These are phyloP conservation scores for Zoysia pacifica DNA, from an alignment of 176 grass and related monocot species.

Conservation along the genomic window DNA sequence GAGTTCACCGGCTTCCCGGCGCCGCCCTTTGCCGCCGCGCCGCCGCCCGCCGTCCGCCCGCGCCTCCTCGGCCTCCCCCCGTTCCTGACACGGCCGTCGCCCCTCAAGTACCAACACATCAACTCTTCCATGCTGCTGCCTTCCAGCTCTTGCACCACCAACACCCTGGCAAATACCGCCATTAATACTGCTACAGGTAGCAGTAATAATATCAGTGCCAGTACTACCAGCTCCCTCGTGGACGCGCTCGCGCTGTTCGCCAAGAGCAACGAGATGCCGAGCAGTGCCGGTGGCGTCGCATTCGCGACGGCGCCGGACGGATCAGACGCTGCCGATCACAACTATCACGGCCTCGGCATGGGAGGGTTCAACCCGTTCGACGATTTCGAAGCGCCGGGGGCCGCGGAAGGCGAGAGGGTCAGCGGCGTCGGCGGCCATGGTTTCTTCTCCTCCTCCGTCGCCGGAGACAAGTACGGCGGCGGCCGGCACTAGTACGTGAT, in stretches of 20 bases:
- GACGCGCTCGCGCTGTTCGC: slow-evolving; percentile 56
- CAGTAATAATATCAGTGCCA: neutral
- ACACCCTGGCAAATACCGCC: slow-evolving; percentile 13
- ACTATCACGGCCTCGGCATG: slow-evolving; percentile 32
- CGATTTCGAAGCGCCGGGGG: slow-evolving; percentile 28
- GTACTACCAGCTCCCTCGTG: slow-evolving; percentile 30
- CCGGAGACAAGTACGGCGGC: slow-evolving; percentile 45
- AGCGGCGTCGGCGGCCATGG: slow-evolving; percentile 31
- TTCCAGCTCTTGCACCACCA: slow-evolving; percentile 38
- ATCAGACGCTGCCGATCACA: slow-evolving; percentile 19
- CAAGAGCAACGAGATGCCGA: slow-evolving; percentile 42
- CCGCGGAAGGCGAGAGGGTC: slow-evolving; percentile 33
- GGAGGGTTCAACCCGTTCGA: slow-evolving; percentile 63
- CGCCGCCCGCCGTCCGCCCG: slow-evolving; percentile 50
- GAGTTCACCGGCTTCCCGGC: slow-evolving; percentile 97
- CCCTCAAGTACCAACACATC: slow-evolving; percentile 45
- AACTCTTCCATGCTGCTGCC: slow-evolving; percentile 6
- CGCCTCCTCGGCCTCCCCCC: slow-evolving; percentile 42
- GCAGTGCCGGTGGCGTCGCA: neutral
- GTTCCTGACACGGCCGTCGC: slow-evolving; percentile 47
- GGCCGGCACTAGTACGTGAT: slow-evolving; percentile 43
- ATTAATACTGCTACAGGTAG: neutral
- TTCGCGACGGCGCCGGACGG: slow-evolving; percentile 6
- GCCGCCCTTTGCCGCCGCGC: slow-evolving; percentile 59
- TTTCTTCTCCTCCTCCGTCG: slow-evolving; percentile 48